Evolutionary conservation across 176 grass and related monocot genomes (phyloP).

Genomic region (Zoysia japonica): DNA sequence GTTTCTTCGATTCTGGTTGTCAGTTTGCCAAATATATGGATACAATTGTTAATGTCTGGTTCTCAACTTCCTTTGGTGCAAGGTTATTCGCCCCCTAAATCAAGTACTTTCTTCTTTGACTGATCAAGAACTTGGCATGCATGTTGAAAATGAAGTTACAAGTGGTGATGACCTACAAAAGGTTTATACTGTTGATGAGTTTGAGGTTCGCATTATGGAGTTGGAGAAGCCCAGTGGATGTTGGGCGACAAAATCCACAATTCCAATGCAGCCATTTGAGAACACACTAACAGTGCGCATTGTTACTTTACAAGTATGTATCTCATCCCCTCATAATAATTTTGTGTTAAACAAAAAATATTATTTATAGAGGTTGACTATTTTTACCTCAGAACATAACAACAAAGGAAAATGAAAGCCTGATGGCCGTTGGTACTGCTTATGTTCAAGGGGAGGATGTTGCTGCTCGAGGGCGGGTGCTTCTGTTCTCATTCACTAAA

Average conservation of each 20-base stretch:
- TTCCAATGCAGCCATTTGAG: slow-evolving; percentile 90
- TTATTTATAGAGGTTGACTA: slow-evolving; percentile 21
- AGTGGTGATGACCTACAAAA: slow-evolving; percentile 80
- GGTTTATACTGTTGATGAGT: slow-evolving; percentile 81
- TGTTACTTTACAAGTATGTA: slow-evolving; percentile 80
- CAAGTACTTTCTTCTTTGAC: slow-evolving; percentile 77
- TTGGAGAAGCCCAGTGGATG: slow-evolving; percentile 65
- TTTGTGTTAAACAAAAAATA: neutral
- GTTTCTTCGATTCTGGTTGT: slow-evolving; percentile 13
- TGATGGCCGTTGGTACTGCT: slow-evolving; percentile 87
- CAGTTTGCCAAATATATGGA: neutral
- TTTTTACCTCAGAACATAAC: slow-evolving; percentile 68
- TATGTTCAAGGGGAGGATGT: slow-evolving; percentile 97
- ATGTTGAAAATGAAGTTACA: slow-evolving; percentile 60
- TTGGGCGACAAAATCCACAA: slow-evolving; percentile 70
- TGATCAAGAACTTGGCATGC: slow-evolving; percentile 73
- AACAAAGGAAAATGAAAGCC: slow-evolving; percentile 86
- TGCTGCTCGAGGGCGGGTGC: slow-evolving; percentile 82
- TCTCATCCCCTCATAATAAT: slow-evolving; percentile 11
- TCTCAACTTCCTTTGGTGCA: slow-evolving; percentile 43
- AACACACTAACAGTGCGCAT: slow-evolving; percentile 86
- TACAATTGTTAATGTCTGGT: slow-evolving; percentile 12
- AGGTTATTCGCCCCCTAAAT: slow-evolving; percentile 75
- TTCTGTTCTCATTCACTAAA: slow-evolving; percentile 78
- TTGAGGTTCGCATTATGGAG: slow-evolving; percentile 84